Percentiles rank a stretch among this genome's conserved stretches.
Conservation (phyloP, 768 basidiomycete genomes). For the Auriscalpium orientale region DNA sequence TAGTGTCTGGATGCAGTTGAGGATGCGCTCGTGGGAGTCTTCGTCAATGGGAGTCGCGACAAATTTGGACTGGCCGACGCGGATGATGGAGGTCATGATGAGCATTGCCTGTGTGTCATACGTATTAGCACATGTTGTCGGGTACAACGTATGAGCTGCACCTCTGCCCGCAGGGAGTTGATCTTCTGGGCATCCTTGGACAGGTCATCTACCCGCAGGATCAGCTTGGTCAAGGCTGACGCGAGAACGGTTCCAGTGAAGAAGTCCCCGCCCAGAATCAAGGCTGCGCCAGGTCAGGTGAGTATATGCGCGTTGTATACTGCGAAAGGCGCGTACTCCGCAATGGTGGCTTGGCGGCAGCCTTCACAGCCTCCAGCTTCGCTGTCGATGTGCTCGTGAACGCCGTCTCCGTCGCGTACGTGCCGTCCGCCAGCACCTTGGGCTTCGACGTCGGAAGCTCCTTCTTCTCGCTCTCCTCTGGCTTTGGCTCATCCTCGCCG, state of each 20-base stretch:
- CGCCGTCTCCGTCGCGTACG: constrained; percentile 95
- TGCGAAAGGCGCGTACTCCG: constrained; percentile 42
- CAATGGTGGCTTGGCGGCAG: constrained; percentile 85
- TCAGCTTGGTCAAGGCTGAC: constrained; percentile 82
- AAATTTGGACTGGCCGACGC: constrained; percentile 96
- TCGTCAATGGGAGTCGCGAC: constrained; percentile 95
- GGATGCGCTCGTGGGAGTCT: constrained; percentile 92
- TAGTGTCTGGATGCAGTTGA: constrained; percentile 92
- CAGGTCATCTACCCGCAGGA: constrained; percentile 62
- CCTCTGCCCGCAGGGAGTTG: constrained; percentile 84
- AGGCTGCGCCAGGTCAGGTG: constrained; percentile 33
- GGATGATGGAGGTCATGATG: constrained; percentile 95
- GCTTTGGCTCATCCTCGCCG: constrained; percentile 43
- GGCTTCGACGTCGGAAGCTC: constrained; percentile 46
- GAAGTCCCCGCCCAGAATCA: constrained; percentile 93
- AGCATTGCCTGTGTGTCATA: constrained; percentile 66
- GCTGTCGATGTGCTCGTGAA: constrained; percentile 60
- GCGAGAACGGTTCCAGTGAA: constrained; percentile 93
- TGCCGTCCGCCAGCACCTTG: constrained; percentile 89
- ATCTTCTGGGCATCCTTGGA: constrained; percentile 39
- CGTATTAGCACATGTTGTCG: background rate
- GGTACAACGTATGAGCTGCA: constrained; percentile 16
- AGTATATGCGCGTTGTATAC: too few relatives aligned
- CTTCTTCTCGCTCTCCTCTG: constrained; percentile 44
- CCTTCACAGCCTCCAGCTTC: constrained; percentile 73